Conservation (phyloP, 2,329 filamentous ascomycete species). For the Sphaceloma murrayae region DNA sequence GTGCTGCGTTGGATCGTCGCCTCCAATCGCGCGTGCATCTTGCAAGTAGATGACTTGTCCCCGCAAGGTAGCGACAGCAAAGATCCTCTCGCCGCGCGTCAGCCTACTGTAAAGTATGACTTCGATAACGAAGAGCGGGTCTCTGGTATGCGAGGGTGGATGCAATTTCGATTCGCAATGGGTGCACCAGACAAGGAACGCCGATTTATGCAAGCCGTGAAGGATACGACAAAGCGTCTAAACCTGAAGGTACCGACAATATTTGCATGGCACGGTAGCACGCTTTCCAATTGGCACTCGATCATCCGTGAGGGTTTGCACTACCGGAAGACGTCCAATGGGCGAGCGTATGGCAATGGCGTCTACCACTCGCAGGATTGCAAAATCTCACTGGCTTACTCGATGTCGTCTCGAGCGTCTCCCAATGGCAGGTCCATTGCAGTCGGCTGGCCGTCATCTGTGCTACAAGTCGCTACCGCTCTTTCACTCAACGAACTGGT, state of each 20-base stretch:
- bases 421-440: not conserved
- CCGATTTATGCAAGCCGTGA: slow-evolving; percentile 57
- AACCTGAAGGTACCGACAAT: slow-evolving; percentile 53
- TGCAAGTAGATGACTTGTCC: slow-evolving; percentile 52
- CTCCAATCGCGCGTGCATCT: slow-evolving; percentile 78
- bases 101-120: slow-evolving; percentile 15
- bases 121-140: slow-evolving; percentile 38
- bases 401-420: slow-evolving; percentile 16
- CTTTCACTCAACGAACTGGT: slow-evolving; percentile 79
- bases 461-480: slow-evolving; percentile 48
- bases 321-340: slow-evolving; percentile 53
- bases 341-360: slow-evolving; percentile 65
- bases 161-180: slow-evolving; percentile 82
- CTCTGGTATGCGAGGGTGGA: slow-evolving; percentile 54
- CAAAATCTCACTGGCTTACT: slow-evolving; percentile 48
- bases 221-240: slow-evolving; percentile 34
- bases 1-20: slow-evolving; percentile 81
- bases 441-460: slow-evolving; percentile 56
- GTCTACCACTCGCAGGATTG: slow-evolving; percentile 66
- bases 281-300: slow-evolving; percentile 72
- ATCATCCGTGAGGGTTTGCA: slow-evolving; percentile 77
- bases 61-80: slow-evolving; percentile 17
- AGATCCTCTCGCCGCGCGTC: slow-evolving; percentile 14
- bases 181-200: slow-evolving; percentile 81
- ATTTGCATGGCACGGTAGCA: slow-evolving; percentile 81